Evolutionary conservation across 2,329 filamentous ascomycete genomes (phyloP).

Genomic region (Aspergillus pseudoviridinutans): DNA sequence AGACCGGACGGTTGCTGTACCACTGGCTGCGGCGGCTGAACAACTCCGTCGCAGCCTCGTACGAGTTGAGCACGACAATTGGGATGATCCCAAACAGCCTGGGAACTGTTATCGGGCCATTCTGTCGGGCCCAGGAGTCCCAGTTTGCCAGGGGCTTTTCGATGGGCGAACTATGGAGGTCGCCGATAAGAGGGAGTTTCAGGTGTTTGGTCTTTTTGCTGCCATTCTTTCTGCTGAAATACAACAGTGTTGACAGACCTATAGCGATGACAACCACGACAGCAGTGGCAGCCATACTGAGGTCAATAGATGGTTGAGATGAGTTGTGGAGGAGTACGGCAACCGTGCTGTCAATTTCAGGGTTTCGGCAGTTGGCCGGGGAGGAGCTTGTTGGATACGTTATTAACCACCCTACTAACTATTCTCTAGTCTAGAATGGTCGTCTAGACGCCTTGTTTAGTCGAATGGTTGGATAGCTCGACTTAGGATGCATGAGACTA

Average conservation of each 20-base stretch:
- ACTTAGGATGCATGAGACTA: no score
- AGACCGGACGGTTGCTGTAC: slow-evolving; percentile 39
- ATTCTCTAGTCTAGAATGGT: no score
- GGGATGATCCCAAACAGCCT: slow-evolving; percentile 31
- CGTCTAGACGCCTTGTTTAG: no score
- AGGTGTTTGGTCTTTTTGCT: slow-evolving; percentile 1
- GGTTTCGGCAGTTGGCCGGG: no score
- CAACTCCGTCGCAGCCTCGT: slow-evolving; percentile 35
- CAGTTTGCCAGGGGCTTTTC: slow-evolving; percentile 26
- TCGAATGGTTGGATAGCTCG: no score
- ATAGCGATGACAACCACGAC: not conserved
- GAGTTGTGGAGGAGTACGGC: no score
- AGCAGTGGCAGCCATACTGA: not conserved
- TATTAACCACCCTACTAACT: no score
- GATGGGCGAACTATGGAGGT: slow-evolving; percentile 27
- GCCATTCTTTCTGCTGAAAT: not conserved
- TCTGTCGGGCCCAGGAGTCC: slow-evolving; percentile 30
- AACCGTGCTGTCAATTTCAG: no score
- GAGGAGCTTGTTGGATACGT: no score
- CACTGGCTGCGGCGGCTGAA: slow-evolving; percentile 39
- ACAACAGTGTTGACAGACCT: slow-evolving; percentile 7
- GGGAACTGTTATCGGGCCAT: slow-evolving; percentile 33
- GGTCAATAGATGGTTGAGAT: no score
- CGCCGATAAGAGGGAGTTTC: slow-evolving; percentile 28
- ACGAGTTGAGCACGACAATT: slow-evolving; percentile 37